Evolutionary conservation across 495 filamentous ascomycete genomes (phyloP).

Genomic region (Aspergillus taichungensis): DNA sequence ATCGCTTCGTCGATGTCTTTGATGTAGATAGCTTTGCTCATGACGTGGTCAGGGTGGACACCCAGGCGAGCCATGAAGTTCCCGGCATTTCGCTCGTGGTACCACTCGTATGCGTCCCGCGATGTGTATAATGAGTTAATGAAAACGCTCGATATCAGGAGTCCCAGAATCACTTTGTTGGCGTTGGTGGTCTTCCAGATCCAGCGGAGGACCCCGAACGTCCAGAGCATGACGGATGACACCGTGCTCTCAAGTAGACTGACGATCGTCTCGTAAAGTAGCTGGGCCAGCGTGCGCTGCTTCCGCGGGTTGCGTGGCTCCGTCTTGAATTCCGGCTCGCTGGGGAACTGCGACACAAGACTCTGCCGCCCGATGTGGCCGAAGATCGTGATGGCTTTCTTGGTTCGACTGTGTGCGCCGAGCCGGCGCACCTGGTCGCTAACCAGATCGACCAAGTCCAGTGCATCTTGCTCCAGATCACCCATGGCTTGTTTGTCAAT

Average conservation of each 20-base stretch:
- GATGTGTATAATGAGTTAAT: constrained; percentile 66
- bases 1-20: constrained; percentile 68
- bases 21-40: constrained; percentile 80
- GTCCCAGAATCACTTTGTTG: constrained; percentile 60
- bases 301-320: constrained; percentile 49
- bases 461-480: constrained; percentile 73
- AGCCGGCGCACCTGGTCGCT: constrained; percentile 80
- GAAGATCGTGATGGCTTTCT: constrained; percentile 85
- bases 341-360: constrained; percentile 54
- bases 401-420: constrained; percentile 69
- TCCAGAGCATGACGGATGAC: constrained; percentile 65
- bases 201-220: constrained; percentile 52
- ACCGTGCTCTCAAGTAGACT: constrained; percentile 62
- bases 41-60: constrained; percentile 64
- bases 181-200: constrained; percentile 62
- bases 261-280: constrained; percentile 60
- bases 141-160: constrained; percentile 57
- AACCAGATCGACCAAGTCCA: constrained; percentile 77
- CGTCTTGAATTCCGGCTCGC: constrained; percentile 27
- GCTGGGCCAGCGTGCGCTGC: constrained; percentile 55
- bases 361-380: constrained; percentile 72
- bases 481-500: constrained; percentile 73
- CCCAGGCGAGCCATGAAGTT: constrained; percentile 75
- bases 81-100: constrained; percentile 70
- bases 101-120: constrained; percentile 64